phyloP scores from a whole-genome alignment of 1,284 basidiomycete species.

The Moesziomyces globuligerus region DNA sequence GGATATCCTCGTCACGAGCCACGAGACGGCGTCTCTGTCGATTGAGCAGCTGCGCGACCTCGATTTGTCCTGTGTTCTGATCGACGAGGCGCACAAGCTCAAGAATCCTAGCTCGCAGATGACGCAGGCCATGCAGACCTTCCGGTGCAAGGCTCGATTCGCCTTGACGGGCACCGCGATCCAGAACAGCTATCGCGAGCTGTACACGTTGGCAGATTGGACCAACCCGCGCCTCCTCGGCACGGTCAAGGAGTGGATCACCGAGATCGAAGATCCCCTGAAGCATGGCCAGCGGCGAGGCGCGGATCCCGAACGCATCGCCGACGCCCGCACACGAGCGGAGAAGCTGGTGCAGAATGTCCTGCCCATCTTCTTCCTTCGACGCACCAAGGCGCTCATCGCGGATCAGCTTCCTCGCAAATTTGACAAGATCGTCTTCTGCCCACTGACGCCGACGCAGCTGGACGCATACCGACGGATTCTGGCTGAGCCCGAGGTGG shows the following conservation, averaged over 20 bases:
- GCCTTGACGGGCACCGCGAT: constrained; percentile 84
- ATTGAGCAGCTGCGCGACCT: constrained; percentile 78
- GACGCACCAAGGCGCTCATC: constrained; percentile 84
- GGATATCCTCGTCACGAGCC: constrained; percentile 69
- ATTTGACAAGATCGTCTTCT: constrained; percentile 86
- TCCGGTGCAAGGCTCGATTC: constrained; percentile 75
- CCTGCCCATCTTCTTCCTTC: constrained; percentile 79
- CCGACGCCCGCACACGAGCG: constrained; percentile 68
- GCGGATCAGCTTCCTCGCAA: constrained; percentile 82
- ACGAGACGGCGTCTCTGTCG: constrained; percentile 70
- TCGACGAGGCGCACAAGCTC: constrained; percentile 84
- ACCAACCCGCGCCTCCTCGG: constrained; percentile 44
- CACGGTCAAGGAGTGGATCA: constrained; percentile 34
- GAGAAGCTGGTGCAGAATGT: constrained; percentile 74
- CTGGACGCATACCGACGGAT: constrained; percentile 78
- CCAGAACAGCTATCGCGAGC: constrained; percentile 83
- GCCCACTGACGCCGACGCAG: constrained; percentile 78
- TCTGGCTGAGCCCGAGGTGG: constrained; percentile 73
- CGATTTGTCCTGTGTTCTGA: constrained; percentile 69
- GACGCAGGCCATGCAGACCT: constrained; percentile 75
- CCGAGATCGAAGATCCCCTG: constrained; percentile 69
- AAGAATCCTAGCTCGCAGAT: constrained; percentile 77
- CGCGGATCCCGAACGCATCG: constrained; percentile 75
- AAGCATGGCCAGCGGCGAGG: constrained; percentile 74
- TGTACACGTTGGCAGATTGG: constrained; percentile 73